phyloP scores from a whole-genome alignment of 1,139 yeast genomes.

The Suhomyces bolitotheri region DNA sequence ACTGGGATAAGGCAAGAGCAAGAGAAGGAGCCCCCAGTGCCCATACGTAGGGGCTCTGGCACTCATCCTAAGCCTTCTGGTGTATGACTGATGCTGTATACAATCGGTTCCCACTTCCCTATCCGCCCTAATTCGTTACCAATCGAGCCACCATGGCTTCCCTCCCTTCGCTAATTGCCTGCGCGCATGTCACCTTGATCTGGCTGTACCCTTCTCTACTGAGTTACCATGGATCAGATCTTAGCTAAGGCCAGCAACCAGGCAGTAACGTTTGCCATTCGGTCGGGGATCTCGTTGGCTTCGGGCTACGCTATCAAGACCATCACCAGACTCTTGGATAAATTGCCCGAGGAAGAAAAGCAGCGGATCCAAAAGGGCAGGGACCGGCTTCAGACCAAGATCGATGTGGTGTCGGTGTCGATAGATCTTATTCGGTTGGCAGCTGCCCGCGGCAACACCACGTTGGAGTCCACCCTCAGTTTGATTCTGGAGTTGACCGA shows the following conservation, averaged over 20 bases:
- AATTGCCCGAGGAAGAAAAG: conserved; percentile 61
- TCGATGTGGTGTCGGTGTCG: conserved; percentile 64
- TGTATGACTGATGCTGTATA: no score
- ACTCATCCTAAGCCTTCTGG: no score
- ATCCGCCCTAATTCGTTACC: no score
- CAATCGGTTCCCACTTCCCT: no score
- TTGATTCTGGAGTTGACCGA: conserved; percentile 57
- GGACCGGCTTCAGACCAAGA: conserved; percentile 56
- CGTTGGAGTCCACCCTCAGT: conserved; percentile 56
- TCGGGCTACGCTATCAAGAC: conserved; percentile 75
- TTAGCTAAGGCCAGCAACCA: conserved; percentile 67
- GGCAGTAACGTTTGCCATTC: conserved; percentile 76
- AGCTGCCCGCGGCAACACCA: conserved; percentile 72
- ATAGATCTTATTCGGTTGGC: conserved; percentile 69
- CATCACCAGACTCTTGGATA: conserved; percentile 56
- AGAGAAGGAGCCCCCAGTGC: not conserved
- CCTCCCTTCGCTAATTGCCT: no score
- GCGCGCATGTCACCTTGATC: no score
- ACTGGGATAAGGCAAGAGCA: not conserved
- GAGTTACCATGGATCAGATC: conserved; percentile 27
- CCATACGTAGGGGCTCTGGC: no score
- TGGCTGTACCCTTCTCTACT: no score
- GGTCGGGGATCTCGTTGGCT: conserved; percentile 76
- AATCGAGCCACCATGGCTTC: no score
- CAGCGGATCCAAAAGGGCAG: conserved; percentile 42